phyloP scores from a whole-genome alignment of 208 protist species.

The Trypanosoma congolense region DNA sequence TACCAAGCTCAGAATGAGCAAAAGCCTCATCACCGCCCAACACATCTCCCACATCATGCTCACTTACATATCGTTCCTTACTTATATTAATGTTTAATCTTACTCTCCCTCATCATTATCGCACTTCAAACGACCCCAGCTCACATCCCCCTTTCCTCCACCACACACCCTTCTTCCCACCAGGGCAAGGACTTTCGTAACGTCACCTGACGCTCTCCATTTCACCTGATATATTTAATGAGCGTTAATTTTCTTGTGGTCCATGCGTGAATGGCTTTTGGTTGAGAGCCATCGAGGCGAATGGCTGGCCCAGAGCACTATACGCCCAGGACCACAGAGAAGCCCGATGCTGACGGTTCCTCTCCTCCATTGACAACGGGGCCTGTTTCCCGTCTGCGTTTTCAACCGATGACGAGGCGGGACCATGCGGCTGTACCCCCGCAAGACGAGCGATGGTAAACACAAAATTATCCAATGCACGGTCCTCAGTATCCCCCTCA shows the following conservation, averaged over 20 bases:
- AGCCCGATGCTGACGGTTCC: background rate
- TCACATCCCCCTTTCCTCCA: too few species aligned
- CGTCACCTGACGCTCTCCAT: background rate
- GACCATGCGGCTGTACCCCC: slow-evolving; percentile 5
- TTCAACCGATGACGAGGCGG: background rate
- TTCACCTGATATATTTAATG: background rate
- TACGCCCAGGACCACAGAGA: slow-evolving; percentile 60
- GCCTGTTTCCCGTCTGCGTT: background rate
- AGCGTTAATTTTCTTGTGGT: slow-evolving; percentile 1
- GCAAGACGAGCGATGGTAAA: slow-evolving; percentile 40
- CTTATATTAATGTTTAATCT: too few species aligned
- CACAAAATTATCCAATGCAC: slow-evolving; percentile 40
- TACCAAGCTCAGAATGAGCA: too few species aligned
- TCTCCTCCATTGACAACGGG: background rate
- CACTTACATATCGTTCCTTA: too few species aligned
- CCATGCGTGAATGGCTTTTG: slow-evolving; percentile 14
- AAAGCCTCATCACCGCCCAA: too few species aligned
- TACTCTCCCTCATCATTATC: too few species aligned
- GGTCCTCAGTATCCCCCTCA: slow-evolving; percentile 20
- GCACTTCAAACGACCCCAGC: too few species aligned
- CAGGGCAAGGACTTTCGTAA: background rate
- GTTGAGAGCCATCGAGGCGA: slow-evolving; percentile 33
- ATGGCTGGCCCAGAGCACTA: slow-evolving; percentile 44
- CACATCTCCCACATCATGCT: too few species aligned
- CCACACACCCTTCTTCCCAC: too few species aligned